phyloP scores from a whole-genome alignment of 805 yeast species.

The Sugiyamaella lignohabitans region DNA sequence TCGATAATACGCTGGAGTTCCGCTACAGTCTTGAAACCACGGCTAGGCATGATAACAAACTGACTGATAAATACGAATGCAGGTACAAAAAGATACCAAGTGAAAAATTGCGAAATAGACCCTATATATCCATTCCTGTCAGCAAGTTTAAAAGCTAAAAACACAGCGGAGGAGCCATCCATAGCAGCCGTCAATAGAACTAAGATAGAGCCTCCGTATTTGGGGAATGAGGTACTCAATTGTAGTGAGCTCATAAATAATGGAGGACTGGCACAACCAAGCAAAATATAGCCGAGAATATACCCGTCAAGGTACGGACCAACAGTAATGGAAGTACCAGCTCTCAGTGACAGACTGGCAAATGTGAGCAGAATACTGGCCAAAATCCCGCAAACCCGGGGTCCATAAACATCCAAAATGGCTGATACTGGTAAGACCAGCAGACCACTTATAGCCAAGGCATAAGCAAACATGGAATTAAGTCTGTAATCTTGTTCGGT shows the following conservation, averaged over 20 bases:
- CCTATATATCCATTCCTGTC: slow-evolving; percentile 39
- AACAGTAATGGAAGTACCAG: slow-evolving; percentile 45
- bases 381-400: slow-evolving; percentile 65
- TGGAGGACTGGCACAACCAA: slow-evolving; percentile 93
- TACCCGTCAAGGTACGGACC: slow-evolving; percentile 50
- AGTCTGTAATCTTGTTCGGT: slow-evolving; percentile 66
- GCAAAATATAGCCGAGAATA: slow-evolving; percentile 60
- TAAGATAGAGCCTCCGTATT: slow-evolving; percentile 69
- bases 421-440: slow-evolving; percentile 79
- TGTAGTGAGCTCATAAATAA: slow-evolving; percentile 88
- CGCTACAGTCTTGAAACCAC: slow-evolving; percentile 58
- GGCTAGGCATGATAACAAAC: slow-evolving; percentile 66
- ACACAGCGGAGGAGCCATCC: slow-evolving; percentile 87
- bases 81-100: slow-evolving; percentile 66
- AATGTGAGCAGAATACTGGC: slow-evolving; percentile 52
- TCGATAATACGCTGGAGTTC: slow-evolving; percentile 30
- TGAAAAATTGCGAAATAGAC: slow-evolving; percentile 46
- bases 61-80: slow-evolving; percentile 69
- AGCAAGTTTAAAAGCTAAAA: slow-evolving; percentile 60
- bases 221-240: slow-evolving; percentile 79
- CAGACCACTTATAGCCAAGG: slow-evolving; percentile 81
- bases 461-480: slow-evolving; percentile 75
- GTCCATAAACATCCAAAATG: slow-evolving; percentile 73
- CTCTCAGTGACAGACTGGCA: slow-evolving; percentile 21
- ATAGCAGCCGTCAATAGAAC: slow-evolving; percentile 91